Evolutionary conservation across 805 yeast genomes (phyloP).

Genomic region (Spathaspora arborariae): DNA sequence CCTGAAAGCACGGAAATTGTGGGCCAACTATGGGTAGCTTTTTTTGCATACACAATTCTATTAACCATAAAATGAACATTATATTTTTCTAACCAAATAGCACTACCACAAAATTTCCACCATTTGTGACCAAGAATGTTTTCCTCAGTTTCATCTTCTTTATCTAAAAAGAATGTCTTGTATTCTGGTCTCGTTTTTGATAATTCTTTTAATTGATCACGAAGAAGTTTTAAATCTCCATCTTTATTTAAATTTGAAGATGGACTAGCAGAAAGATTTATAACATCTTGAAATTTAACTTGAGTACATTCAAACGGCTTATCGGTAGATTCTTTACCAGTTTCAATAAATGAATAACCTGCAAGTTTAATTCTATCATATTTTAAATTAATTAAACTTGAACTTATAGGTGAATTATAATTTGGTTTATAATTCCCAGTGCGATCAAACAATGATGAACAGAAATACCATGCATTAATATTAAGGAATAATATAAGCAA

Average conservation of each 20-base stretch:
- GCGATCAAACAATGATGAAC: neutral
- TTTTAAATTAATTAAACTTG: neutral
- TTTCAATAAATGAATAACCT: conserved; percentile 2
- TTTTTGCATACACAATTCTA: conserved; percentile 21
- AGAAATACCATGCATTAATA: neutral
- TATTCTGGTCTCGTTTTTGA: conserved; percentile 7
- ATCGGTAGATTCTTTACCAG: neutral
- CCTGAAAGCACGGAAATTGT: conserved; percentile 20
- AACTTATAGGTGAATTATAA: neutral
- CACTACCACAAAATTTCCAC: conserved; percentile 13
- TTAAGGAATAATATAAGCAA: neutral
- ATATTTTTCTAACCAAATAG: conserved; percentile 26
- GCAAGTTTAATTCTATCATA: neutral
- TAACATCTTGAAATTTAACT: conserved; percentile 1
- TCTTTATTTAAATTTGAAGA: conserved; percentile 1
- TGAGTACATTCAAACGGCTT: conserved; percentile 3
- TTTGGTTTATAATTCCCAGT: neutral
- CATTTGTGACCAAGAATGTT: conserved; percentile 10
- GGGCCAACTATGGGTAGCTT: conserved; percentile 19
- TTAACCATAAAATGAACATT: conserved; percentile 27
- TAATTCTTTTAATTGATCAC: conserved; percentile 10
- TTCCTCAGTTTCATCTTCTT: conserved; percentile 9
- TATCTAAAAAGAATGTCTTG: conserved; percentile 10
- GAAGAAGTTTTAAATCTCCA: conserved; percentile 6
- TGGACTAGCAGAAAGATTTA: neutral